Evolutionary conservation across 768 basidiomycete species (phyloP).

Genomic region (Lactarius hengduanensis): DNA sequence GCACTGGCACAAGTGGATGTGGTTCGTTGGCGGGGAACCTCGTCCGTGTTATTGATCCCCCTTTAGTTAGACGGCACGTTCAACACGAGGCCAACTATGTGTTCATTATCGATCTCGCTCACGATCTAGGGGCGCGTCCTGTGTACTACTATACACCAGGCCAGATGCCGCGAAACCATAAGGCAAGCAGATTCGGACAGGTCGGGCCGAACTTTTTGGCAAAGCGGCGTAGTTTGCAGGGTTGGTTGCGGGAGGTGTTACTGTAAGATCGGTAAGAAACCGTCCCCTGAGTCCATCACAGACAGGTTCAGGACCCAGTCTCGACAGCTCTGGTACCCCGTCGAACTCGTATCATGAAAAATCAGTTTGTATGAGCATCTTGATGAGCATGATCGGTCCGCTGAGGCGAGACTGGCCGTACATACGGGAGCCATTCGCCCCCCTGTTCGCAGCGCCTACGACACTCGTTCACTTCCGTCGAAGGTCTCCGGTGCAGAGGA

Average conservation of each 20-base stretch:
- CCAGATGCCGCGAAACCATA: background rate
- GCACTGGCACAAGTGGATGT: background rate
- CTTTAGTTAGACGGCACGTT: background rate
- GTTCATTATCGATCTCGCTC: background rate
- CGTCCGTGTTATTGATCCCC: background rate
- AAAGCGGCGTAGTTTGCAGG: too few species aligned
- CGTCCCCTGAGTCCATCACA: too few species aligned
- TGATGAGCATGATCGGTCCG: background rate
- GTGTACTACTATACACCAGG: background rate
- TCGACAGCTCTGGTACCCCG: too few species aligned
- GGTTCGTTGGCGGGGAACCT: background rate
- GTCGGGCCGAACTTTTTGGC: too few species aligned
- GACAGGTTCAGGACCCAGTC: too few species aligned
- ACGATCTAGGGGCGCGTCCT: slow-evolving; percentile 1
- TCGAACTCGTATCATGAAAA: background rate
- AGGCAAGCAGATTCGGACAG: background rate
- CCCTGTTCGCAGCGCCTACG: background rate
- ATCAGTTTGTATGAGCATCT: background rate
- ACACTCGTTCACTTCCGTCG: background rate
- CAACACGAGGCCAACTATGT: background rate
- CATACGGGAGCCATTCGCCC: background rate
- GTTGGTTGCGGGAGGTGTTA: too few species aligned
- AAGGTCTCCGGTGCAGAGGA: background rate
- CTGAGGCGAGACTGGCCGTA: background rate
- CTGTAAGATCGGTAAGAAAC: too few species aligned